phyloP scores from a whole-genome alignment of 2,329 filamentous ascomycete genomes.

The Colletotrichum paranaense region DNA sequence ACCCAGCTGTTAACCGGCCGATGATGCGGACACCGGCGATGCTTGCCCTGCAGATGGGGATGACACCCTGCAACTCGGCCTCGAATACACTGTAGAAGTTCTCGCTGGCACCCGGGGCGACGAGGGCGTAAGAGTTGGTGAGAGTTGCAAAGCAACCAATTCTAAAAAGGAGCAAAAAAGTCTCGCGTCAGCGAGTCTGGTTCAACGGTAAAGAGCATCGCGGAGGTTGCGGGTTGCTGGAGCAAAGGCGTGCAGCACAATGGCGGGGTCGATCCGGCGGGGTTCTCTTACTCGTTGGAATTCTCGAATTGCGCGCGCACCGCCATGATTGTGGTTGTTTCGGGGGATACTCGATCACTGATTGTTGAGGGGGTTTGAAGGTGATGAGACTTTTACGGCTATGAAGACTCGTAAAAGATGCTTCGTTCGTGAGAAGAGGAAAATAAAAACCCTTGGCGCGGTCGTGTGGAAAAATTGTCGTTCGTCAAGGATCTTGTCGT shows the following conservation, averaged over 20 bases:
- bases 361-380: not conserved
- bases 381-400: not conserved
- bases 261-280: slow-evolving; percentile 41
- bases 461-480: not conserved
- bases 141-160: slow-evolving; percentile 97
- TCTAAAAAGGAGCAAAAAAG: slow-evolving; percentile 58
- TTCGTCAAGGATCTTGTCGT: slow-evolving; percentile 16
- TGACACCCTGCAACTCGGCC: slow-evolving; percentile 95
- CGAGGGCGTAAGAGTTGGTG: slow-evolving; percentile 96
- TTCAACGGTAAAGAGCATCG: not conserved
- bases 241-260: slow-evolving; percentile 31
- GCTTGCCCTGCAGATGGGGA: slow-evolving; percentile 95
- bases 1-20: slow-evolving; percentile 93
- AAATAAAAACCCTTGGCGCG: not conserved
- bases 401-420: not conserved
- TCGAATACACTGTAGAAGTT: slow-evolving; percentile 99
- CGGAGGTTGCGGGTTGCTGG: slow-evolving; percentile 26
- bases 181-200: slow-evolving; percentile 37
- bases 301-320: slow-evolving; percentile 85
- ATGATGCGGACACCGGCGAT: slow-evolving; percentile 98
- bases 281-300: slow-evolving; percentile 81
- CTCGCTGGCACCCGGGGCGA: slow-evolving; percentile 94
- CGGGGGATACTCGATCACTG: slow-evolving; percentile 4
- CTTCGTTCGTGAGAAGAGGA: not conserved
- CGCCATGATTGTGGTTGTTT: slow-evolving; percentile 62